Evolutionary conservation across 1,139 yeast species (phyloP), one percentile per base, ranked within the genome.

Genomic region (Pichia cactophila): DNA sequence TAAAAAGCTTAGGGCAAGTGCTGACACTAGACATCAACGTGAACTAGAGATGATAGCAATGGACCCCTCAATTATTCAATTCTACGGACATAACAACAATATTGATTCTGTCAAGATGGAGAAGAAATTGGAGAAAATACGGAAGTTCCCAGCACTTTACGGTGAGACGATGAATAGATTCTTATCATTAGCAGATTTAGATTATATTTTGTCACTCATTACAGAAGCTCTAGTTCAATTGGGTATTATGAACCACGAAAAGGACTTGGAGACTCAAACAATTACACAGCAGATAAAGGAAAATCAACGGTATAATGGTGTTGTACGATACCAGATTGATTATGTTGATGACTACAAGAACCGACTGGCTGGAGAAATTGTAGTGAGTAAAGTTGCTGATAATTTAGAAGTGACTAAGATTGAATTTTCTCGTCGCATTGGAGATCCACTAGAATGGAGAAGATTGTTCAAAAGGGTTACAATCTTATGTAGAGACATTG

Each of bases 371-470:
- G 86, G 87, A 1, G 63, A 67, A 26, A 70, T 80, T 38, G 68
- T 66, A 41, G 69, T 80, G 26, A 60, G 66, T 4, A 61, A 64
- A 44, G 61, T 72, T 33, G 70, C 63, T 3, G 66, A 58, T 29
- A 58, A 67, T 11, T 49, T 68, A 41, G 56, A 62, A 6, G 63
- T 74, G 45, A 69, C 74, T 50, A 70, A 68, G 41, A 70, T 81
- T 1, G 77, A 74, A 49, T 80, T 82, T 58, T 64, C 71, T 41
- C 77, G 78, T 56, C 67, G 72, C 5, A 70, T 71, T 37, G 85
- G 85, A 0, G 86, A 82, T 63, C 86, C 86, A 0, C 61, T 82
- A 41, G 86, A 81, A 60, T 82, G 87, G 87, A 70, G 87, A 60
- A 65, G 78, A 16, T 64, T 81, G 35, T 82, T 81, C 64, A 79